Conservation (phyloP, 106 monocot species). For the Acorus gramineus region DNA sequence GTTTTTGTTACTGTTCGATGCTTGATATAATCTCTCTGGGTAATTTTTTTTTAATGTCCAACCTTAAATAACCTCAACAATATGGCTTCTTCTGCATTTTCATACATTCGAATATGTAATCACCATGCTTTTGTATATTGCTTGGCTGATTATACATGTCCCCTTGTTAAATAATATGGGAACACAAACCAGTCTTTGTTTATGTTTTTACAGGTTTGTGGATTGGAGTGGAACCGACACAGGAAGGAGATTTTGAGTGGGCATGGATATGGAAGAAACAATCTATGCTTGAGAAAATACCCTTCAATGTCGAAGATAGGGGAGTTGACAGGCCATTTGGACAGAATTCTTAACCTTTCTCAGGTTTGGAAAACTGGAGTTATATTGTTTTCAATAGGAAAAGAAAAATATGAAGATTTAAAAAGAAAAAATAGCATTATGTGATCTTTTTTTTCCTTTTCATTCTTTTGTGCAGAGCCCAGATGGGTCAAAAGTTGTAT, state of each 20-base stretch:
- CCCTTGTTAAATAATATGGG: too few relatives aligned
- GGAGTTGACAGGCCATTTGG: slow-evolving; percentile 30
- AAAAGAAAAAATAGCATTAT: too few relatives aligned
- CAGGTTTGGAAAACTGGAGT: slow-evolving; percentile 16
- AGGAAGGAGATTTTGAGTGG: slow-evolving; percentile 47
- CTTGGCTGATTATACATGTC: too few relatives aligned
- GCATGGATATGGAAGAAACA: slow-evolving; percentile 31
- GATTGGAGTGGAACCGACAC: slow-evolving; percentile 47
- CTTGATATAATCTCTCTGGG: too few relatives aligned
- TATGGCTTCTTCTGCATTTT: too few relatives aligned
- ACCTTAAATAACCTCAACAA: too few relatives aligned
- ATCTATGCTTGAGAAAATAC: slow-evolving; percentile 33
- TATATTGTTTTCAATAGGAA: not conserved
- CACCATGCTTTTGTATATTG: too few relatives aligned
- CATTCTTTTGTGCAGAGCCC: slow-evolving; percentile 32
- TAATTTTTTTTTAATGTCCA: too few relatives aligned
- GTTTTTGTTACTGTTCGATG: too few relatives aligned
- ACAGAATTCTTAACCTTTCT: slow-evolving; percentile 32
- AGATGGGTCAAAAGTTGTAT: slow-evolving; percentile 39
- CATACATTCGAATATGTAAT: too few relatives aligned
- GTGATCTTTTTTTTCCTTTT: too few relatives aligned
- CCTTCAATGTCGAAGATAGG: slow-evolving; percentile 39
- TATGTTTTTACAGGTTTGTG: slow-evolving; percentile 25
- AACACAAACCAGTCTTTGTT: not conserved
- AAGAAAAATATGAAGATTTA: too few relatives aligned